phyloP scores from a whole-genome alignment of 2,329 filamentous ascomycete species.

The Sporothrix curviconia region DNA sequence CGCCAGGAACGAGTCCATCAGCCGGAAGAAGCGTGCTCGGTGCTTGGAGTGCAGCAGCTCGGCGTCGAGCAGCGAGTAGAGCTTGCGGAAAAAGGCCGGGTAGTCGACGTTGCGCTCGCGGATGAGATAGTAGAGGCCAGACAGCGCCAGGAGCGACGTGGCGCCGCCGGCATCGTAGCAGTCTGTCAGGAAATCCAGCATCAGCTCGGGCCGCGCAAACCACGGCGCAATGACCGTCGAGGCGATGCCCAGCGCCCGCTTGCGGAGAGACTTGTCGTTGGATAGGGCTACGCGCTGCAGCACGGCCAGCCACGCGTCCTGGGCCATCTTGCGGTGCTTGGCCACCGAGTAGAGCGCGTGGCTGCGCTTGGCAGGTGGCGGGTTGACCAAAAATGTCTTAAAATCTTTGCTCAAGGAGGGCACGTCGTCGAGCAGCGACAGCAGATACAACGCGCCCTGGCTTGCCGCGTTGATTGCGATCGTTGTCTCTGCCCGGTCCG shows the following conservation, averaged over 20 bases:
- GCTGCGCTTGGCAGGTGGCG: conserved; percentile 58
- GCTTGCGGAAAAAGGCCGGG: conserved; percentile 84
- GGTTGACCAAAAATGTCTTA: conserved; percentile 58
- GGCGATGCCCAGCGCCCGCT: conserved; percentile 68
- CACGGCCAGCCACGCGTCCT: conserved; percentile 79
- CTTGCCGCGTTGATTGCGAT: too few relatives aligned
- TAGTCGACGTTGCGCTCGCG: conserved; percentile 93
- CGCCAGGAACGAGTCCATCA: conserved; percentile 81
- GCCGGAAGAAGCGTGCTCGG: conserved; percentile 84
- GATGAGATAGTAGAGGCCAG: conserved; percentile 92
- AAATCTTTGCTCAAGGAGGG: conserved; percentile 62
- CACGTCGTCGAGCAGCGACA: conserved; percentile 62
- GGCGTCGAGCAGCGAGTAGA: conserved; percentile 85
- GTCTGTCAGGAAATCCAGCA: conserved; percentile 96
- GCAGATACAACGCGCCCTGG: conserved; percentile 55
- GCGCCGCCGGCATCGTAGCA: conserved; percentile 83
- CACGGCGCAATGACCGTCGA: conserved; percentile 76
- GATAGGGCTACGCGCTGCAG: conserved; percentile 49
- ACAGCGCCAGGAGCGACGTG: conserved; percentile 79
- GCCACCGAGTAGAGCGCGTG: conserved; percentile 58
- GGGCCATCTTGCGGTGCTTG: conserved; percentile 71
- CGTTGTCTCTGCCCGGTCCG: too few relatives aligned
- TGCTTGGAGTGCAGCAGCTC: conserved; percentile 89
- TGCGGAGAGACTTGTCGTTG: conserved; percentile 62
- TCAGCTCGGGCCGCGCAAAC: conserved; percentile 79